Conservation (phyloP, 2,329 filamentous ascomycete species). For the Calonectria naviculata region DNA sequence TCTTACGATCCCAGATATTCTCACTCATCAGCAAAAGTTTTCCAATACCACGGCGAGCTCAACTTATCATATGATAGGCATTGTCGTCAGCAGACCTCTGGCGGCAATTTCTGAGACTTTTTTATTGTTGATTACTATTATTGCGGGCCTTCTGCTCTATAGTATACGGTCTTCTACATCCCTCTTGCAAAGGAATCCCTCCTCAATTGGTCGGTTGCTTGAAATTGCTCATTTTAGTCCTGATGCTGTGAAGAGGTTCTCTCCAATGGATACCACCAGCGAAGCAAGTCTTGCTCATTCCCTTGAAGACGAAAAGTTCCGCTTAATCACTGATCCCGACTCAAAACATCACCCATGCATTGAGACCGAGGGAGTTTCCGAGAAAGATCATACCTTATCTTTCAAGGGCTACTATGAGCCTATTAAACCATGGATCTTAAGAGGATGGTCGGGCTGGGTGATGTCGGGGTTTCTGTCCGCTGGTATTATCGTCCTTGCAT, state of each 20-base stretch:
- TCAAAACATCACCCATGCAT: neutral
- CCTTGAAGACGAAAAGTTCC: neutral
- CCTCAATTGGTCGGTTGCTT: constrained; percentile 33
- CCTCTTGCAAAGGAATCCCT: constrained; percentile 38
- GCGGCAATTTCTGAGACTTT: constrained; percentile 45
- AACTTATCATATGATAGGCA: constrained; percentile 35
- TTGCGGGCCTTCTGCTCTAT: constrained; percentile 37
- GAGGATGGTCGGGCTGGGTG: constrained; percentile 19
- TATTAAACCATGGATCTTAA: constrained; percentile 35
- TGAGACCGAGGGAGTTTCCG: neutral
- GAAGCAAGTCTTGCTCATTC: constrained; percentile 22
- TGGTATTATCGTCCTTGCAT: constrained; percentile 27
- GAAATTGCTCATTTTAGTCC: constrained; percentile 32
- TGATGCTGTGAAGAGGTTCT: constrained; percentile 2
- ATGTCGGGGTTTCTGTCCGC: constrained; percentile 27
- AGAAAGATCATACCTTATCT: neutral
- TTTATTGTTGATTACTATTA: constrained; percentile 31
- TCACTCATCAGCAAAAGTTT: constrained; percentile 24
- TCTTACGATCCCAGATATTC: constrained; percentile 27
- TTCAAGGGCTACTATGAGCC: constrained; percentile 39
- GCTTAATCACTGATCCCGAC: neutral
- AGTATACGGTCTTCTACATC: neutral
- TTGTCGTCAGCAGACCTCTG: constrained; percentile 47
- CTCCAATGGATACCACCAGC: constrained; percentile 15
- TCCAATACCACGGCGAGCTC: constrained; percentile 16